A percentile compares a stretch with the other conserved stretches of the same genome.
phyloP scores from a whole-genome alignment of 2,329 filamentous ascomycete species.

The Fusarium pseudonygamai region DNA sequence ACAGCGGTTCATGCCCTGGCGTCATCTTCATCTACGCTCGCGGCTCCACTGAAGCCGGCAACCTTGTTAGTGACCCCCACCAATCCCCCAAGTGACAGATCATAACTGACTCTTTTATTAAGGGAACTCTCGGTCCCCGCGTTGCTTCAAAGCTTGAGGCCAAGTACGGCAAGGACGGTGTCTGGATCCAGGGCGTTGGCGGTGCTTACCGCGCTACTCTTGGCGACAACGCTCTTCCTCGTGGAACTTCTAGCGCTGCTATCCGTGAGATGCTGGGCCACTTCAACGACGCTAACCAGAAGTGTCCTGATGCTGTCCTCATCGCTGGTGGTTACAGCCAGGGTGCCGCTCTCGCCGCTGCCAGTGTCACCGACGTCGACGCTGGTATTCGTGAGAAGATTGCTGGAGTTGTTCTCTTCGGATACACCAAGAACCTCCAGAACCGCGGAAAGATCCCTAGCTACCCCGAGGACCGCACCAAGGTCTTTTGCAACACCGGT shows the following conservation, averaged over 20 bases:
- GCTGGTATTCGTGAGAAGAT: slow-evolving; percentile 46
- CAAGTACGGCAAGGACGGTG: slow-evolving; percentile 35
- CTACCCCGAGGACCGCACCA: slow-evolving; percentile 47
- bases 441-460: slow-evolving; percentile 51
- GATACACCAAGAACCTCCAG: slow-evolving; percentile 56
- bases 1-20: slow-evolving; percentile 45
- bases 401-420: slow-evolving; percentile 51
- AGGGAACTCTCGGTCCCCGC: slow-evolving; percentile 46
- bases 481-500: slow-evolving; percentile 50
- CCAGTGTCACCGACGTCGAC: slow-evolving; percentile 49
- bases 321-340: slow-evolving; percentile 55
- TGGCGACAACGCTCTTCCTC: slow-evolving; percentile 49
- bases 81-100: background rate
- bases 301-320: slow-evolving; percentile 55
- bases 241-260: slow-evolving; percentile 49
- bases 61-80: slow-evolving; percentile 45
- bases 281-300: slow-evolving; percentile 51
- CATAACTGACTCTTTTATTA: background rate
- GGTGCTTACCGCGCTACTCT: slow-evolving; percentile 51
- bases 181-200: slow-evolving; percentile 58
- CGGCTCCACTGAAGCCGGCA: slow-evolving; percentile 51
- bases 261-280: slow-evolving; percentile 54
- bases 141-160: slow-evolving; percentile 44
- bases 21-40: slow-evolving; percentile 54
- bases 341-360: slow-evolving; percentile 56